Conservation (phyloP, 2,329 filamentous ascomycete species). For the Lomentospora prolificans region DNA sequence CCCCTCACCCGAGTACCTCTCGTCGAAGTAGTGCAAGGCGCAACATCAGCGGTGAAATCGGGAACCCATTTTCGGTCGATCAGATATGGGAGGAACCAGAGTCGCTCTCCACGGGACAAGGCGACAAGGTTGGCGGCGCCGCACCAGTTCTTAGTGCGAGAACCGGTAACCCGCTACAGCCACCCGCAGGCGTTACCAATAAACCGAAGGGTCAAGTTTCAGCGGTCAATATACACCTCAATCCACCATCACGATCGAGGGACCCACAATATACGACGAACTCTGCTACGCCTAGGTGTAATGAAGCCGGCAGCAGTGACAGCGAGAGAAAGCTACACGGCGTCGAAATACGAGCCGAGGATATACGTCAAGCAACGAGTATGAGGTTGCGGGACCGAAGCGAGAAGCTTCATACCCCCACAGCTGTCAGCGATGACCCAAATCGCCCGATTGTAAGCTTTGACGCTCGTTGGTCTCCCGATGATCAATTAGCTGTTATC, state of each 20-base stretch:
- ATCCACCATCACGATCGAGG: conserved; percentile 72
- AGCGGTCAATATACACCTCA: conserved; percentile 67
- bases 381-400: conserved; percentile 83
- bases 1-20: conserved; percentile 15
- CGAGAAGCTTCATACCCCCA: conserved; percentile 75
- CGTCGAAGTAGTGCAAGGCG: conserved; percentile 53
- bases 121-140: conserved; percentile 20
- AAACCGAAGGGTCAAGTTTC: conserved; percentile 16
- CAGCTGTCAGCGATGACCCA: conserved; percentile 80
- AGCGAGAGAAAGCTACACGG: conserved; percentile 43
- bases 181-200: not conserved
- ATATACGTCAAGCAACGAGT: conserved; percentile 83
- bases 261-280: conserved; percentile 75
- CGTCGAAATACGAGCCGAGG: conserved; percentile 73
- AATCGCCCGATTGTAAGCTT: conserved; percentile 97
- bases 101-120: conserved; percentile 18
- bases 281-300: conserved; percentile 23
- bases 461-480: conserved; percentile 70
- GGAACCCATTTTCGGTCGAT: conserved; percentile 61
- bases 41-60: conserved; percentile 59
- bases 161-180: conserved; percentile 22
- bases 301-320: conserved; percentile 24
- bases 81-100: conserved; percentile 87
- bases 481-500: conserved; percentile 59
- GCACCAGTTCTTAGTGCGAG: conserved; percentile 21